phyloP scores from a whole-genome alignment of 495 filamentous ascomycete species.

The Cudoniella acicularis region DNA sequence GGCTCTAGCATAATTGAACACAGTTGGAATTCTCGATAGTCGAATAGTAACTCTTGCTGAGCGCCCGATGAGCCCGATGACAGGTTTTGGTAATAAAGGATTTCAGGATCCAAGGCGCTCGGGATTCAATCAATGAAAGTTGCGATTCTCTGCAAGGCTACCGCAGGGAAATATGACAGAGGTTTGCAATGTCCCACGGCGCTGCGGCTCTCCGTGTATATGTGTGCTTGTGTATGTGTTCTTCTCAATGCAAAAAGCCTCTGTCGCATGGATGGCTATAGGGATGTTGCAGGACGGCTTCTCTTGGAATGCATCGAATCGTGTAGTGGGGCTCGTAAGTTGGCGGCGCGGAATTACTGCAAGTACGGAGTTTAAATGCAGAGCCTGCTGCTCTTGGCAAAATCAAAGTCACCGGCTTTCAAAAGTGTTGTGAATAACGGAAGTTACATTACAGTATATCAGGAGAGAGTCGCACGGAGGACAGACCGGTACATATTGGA shows the following conservation, averaged over 20 bases:
- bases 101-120: no score
- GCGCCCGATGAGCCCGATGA: neutral
- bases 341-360: no score
- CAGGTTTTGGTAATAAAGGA: no score
- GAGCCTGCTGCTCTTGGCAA: neutral
- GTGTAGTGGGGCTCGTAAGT: neutral
- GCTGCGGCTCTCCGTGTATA: neutral
- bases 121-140: no score
- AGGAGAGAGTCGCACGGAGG: no score
- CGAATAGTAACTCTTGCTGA: neutral
- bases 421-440: neutral
- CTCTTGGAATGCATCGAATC: neutral
- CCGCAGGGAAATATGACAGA: no score
- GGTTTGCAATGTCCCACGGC: no score
- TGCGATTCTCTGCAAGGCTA: no score
- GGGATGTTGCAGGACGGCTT: neutral
- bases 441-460: no score
- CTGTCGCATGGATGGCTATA: neutral
- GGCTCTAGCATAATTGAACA: slow-evolving; percentile 27
- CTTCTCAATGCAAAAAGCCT: neutral
- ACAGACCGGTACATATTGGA: no score
- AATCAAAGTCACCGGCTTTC: neutral
- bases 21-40: neutral
- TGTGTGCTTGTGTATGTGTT: neutral
- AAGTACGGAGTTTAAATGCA: neutral